Evolutionary conservation across 768 basidiomycete species (phyloP), one percentile per base, ranked within the genome.

Genomic region (Pleurotus tuber-regium): DNA sequence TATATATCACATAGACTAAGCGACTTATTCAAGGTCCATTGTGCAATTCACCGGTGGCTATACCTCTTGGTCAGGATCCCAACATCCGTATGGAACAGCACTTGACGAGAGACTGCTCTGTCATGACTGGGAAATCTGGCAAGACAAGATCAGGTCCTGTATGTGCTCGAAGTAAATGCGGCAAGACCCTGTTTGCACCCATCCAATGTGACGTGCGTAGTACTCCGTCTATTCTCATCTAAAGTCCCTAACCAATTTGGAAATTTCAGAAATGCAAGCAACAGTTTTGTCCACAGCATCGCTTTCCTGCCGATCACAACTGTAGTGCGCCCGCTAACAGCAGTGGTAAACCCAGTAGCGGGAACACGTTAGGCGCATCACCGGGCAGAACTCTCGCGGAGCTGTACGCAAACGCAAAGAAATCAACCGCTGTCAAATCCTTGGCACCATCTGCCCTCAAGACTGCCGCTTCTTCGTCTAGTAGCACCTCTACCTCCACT

Each of bases 41-140:
- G 21, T 94, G 92, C 70, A 83, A 81, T 55, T 76, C 68, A 2
- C 89, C 89, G 1, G 81, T 93, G 8, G 81, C 88, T 2, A 79
- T 92, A 43, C 82, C 80, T n/a, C 82, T 76, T 0, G 86, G 86
- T 23, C 82, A 89, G 63, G 87, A 93, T 59, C 88, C 90, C 9
- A 93, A 93, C 58, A 67, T 82, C 35, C 79, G 83, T 42, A 91
- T 94, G 86, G 89, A 92, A 58, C 68, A 71, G 0, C 91, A 93
- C 63, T 77, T 94, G 56, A 70, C 62, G 19, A 72, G 61, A 0
- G 84, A 85, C 39, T 92, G 90, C 59, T 76, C 77, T 10, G 82
- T 83, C 29, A 82, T 84, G 71, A 87, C 83, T 0, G 89, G 88
- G 5, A 82, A 74, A 62, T 66, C 75, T 16, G 56, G 59, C 19